Percentiles rank a stretch among this genome's conserved stretches.
phyloP scores from a whole-genome alignment of 129 eudicot genomes.

The Oenanthe sinensis region DNA sequence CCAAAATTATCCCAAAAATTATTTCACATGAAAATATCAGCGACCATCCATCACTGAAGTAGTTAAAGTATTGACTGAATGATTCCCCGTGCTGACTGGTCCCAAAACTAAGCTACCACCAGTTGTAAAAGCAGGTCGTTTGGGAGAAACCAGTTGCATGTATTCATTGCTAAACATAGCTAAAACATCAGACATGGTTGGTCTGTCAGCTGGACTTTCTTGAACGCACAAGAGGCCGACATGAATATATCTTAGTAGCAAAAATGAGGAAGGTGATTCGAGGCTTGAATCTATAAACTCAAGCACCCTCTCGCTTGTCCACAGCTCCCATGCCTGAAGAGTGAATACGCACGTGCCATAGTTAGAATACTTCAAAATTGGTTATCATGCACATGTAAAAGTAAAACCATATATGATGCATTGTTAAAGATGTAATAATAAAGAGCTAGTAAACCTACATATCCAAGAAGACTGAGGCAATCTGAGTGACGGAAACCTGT shows the following conservation, averaged over 20 bases:
- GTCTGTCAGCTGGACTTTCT: constrained; percentile 19
- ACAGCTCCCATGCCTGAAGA: constrained; percentile 16
- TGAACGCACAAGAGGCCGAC: no score
- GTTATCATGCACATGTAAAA: not conserved
- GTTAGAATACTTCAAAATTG: not conserved
- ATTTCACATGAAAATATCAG: no score
- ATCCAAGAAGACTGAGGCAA: constrained; percentile 11
- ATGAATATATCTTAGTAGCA: constrained; percentile 10
- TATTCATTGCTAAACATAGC: constrained; percentile 19
- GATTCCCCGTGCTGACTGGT: not conserved
- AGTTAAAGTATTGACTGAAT: constrained; percentile 9
- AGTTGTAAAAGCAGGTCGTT: constrained; percentile 12
- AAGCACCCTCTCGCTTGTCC: constrained; percentile 12
- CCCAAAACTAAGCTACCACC: not conserved
- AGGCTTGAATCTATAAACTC: constrained; percentile 6
- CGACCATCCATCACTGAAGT: constrained; percentile 14
- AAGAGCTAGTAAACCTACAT: constrained; percentile 12
- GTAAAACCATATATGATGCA: not conserved
- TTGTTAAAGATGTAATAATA: not conserved
- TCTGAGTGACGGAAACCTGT: constrained; percentile 3
- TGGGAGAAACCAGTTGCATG: constrained; percentile 2
- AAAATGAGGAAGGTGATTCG: not conserved
- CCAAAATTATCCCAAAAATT: no score
- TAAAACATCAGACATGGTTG: constrained; percentile 9
- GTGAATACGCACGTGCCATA: not conserved